Conservation (phyloP, 495 filamentous ascomycete genomes). For the Lasiosphaeria miniovina region DNA sequence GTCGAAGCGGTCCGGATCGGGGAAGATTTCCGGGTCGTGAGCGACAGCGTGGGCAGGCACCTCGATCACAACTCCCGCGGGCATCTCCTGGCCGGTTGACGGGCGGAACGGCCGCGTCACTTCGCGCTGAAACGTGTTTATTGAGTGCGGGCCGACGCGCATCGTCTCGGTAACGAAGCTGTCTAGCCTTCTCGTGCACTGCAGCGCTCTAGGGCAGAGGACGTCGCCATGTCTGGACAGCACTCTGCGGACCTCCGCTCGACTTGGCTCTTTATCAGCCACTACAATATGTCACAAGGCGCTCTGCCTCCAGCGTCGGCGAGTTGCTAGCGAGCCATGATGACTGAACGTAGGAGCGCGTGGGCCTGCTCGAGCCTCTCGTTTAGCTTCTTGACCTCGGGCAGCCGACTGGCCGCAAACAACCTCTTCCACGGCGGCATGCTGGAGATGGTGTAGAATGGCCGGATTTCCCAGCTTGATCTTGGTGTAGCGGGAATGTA, state of each 20-base stretch:
- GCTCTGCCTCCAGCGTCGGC: constrained; percentile 16
- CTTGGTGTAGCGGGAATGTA: constrained; percentile 30
- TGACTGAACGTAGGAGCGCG: constrained; percentile 29
- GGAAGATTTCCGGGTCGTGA: constrained; percentile 28
- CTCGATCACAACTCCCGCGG: constrained; percentile 35
- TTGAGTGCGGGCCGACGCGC: constrained; percentile 21
- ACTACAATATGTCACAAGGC: constrained; percentile 40
- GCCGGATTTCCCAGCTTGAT: constrained; percentile 11
- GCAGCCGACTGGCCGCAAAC: constrained; percentile 30
- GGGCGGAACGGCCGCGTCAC: constrained; percentile 39
- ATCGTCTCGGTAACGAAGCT: constrained; percentile 37
- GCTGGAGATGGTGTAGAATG: constrained; percentile 20
- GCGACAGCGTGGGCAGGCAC: constrained; percentile 38
- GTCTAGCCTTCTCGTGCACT: constrained; percentile 37
- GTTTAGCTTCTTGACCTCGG: constrained; percentile 29
- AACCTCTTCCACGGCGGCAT: constrained; percentile 32
- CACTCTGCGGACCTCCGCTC: constrained; percentile 46
- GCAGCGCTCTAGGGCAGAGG: constrained; percentile 29
- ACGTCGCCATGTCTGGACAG: constrained; percentile 27
- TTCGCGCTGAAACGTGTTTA: constrained; percentile 35
- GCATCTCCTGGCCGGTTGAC: constrained; percentile 39
- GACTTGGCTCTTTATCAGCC: constrained; percentile 33
- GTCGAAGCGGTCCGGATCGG: constrained; percentile 42
- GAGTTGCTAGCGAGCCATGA: constrained; percentile 23
- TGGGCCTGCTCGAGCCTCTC: constrained; percentile 26